A percentile compares a stretch with the other conserved stretches of the same genome.
Evolutionary conservation across 495 filamentous ascomycete genomes (phyloP).

Genomic region (Hypoxylon lienhwacheense): DNA sequence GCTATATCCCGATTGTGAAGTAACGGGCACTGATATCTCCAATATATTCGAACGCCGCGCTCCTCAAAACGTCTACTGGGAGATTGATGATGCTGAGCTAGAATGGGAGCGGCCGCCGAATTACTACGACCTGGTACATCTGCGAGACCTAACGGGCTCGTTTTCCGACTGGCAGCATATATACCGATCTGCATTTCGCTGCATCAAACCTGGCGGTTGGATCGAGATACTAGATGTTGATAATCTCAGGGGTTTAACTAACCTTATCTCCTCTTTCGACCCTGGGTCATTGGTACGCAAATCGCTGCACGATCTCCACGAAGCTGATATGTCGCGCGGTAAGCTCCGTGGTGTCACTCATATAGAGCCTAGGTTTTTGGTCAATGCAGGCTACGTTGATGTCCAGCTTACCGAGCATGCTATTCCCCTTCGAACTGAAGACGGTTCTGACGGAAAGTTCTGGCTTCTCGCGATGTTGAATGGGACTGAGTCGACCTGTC

Average conservation of each 20-base stretch:
- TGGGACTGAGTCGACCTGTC: constrained; percentile 62
- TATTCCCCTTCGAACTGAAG: constrained; percentile 61
- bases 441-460: constrained; percentile 64
- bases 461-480: constrained; percentile 66
- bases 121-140: constrained; percentile 67
- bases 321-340: constrained; percentile 49
- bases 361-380: constrained; percentile 54
- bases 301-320: constrained; percentile 40
- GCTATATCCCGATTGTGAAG: constrained; percentile 60
- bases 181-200: constrained; percentile 61
- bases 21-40: constrained; percentile 71
- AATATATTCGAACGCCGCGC: constrained; percentile 56
- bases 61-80: constrained; percentile 68
- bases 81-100: constrained; percentile 68
- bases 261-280: constrained; percentile 47
- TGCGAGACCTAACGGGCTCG: constrained; percentile 64
- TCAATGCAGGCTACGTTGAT: constrained; percentile 64
- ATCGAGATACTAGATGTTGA: constrained; percentile 65
- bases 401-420: constrained; percentile 56
- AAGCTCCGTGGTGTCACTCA: constrained; percentile 57
- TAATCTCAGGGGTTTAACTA: constrained; percentile 41
- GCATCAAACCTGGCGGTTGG: constrained; percentile 65
- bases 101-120: constrained; percentile 58
- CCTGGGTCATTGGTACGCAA: constrained; percentile 43
- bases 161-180: constrained; percentile 64